Conservation (phyloP, 208 protist genomes). For the Porcisia hertigi region DNA sequence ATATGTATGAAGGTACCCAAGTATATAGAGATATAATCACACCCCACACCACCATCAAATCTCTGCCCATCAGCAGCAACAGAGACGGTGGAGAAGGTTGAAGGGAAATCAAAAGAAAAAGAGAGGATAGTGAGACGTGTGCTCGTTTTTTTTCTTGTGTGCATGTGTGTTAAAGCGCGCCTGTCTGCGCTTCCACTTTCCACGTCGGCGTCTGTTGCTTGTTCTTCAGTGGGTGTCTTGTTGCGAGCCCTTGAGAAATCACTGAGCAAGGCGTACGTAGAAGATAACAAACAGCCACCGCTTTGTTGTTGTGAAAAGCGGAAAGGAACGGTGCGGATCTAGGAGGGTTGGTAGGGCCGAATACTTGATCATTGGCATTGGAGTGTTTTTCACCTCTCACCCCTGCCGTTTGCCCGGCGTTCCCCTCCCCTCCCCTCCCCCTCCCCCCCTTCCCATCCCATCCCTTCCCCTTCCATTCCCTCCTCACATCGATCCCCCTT, state of each 20-base stretch:
- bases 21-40: too few relatives aligned
- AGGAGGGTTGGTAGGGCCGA: not conserved
- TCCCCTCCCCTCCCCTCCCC: not conserved
- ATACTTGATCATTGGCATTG: not conserved
- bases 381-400: not conserved
- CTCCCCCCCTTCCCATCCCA: not conserved
- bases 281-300: not conserved
- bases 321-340: not conserved
- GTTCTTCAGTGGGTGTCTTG: not conserved
- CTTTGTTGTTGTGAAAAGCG: not conserved
- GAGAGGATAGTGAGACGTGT: too few relatives aligned
- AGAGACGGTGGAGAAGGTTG: too few relatives aligned
- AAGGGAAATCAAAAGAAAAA: too few relatives aligned
- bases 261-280: not conserved
- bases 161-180: too few relatives aligned
- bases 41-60: too few relatives aligned
- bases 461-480: not conserved
- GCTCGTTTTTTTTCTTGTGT: too few relatives aligned
- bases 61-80: too few relatives aligned
- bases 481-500: not conserved
- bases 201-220: not conserved
- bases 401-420: not conserved
- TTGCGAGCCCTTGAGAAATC: not conserved
- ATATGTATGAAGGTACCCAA: too few relatives aligned
- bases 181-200: too few relatives aligned